Evolutionary conservation across 106 monocot species (phyloP).

Genomic region (Amphibolis antarctica): DNA sequence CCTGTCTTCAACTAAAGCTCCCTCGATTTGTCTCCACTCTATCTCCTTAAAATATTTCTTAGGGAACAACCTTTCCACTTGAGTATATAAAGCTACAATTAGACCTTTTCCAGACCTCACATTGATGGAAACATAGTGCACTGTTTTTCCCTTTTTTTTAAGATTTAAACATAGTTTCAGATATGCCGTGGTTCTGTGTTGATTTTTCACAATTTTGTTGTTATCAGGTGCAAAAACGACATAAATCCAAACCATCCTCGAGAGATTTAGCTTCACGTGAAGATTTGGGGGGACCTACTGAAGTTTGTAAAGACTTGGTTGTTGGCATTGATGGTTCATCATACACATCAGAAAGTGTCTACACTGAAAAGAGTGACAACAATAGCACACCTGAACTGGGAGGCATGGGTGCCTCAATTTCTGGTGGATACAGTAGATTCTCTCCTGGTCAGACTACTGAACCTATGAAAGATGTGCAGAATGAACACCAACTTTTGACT

Average conservation of each 20-base stretch:
- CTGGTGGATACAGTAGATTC: conserved; percentile 18
- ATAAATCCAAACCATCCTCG: conserved; percentile 38
- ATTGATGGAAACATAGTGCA: no score
- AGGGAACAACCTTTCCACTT: no score
- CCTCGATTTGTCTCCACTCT: no score
- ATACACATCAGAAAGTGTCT: conserved; percentile 60
- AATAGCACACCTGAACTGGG: conserved; percentile 31
- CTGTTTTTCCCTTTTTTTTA: no score
- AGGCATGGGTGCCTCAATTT: conserved; percentile 17
- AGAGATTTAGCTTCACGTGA: conserved; percentile 26
- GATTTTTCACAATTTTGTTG: conserved; percentile 4
- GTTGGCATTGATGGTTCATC: conserved; percentile 62
- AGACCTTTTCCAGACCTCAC: no score
- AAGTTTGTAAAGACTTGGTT: conserved; percentile 42
- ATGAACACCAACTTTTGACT: conserved; percentile 21
- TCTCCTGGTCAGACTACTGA: conserved; percentile 22
- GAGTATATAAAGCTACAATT: no score
- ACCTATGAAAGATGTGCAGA: conserved; percentile 24
- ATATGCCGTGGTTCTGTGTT: no score
- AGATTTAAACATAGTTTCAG: no score
- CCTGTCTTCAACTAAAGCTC: no score
- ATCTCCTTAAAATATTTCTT: no score
- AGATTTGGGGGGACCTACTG: conserved; percentile 42
- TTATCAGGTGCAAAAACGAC: conserved; percentile 43
- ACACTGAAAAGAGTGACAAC: conserved; percentile 64